phyloP scores from a whole-genome alignment of 2,329 filamentous ascomycete genomes.

The Colletotrichum simmondsii region DNA sequence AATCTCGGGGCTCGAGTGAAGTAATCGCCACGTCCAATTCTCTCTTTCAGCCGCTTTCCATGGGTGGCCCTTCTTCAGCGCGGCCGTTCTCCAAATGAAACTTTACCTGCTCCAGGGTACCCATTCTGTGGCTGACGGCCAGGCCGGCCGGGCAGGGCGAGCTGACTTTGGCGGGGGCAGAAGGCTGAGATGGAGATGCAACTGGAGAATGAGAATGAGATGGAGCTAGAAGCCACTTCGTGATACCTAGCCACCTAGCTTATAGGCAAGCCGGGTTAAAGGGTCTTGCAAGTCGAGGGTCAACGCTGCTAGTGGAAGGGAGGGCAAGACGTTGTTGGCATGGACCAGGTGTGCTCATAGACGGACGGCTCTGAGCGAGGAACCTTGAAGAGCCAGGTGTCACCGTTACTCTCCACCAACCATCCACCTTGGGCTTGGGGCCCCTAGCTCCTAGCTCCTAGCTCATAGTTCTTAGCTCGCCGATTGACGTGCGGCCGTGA shows the following conservation, averaged over 20 bases:
- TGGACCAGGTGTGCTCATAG: slow-evolving; percentile 6
- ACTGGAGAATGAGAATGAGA: slow-evolving; percentile 1
- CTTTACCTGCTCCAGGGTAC: background rate
- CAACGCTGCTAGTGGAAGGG: background rate
- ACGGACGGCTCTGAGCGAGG: slow-evolving; percentile 7
- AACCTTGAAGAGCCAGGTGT: slow-evolving; percentile 8
- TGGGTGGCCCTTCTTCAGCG: background rate
- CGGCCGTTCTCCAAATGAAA: background rate
- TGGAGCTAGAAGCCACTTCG: background rate
- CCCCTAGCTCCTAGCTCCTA: background rate
- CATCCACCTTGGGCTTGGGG: background rate
- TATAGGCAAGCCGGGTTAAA: background rate
- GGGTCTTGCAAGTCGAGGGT: background rate
- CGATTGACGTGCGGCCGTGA: background rate
- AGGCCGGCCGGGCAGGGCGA: slow-evolving; percentile 25
- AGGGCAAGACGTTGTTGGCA: slow-evolving; percentile 7
- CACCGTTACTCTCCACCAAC: slow-evolving; percentile 5
- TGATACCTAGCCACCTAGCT: background rate
- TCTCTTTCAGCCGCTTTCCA: slow-evolving; percentile 18
- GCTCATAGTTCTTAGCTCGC: background rate
- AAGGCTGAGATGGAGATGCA: slow-evolving; percentile 13
- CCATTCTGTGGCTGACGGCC: slow-evolving; percentile 20
- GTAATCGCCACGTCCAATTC: background rate
- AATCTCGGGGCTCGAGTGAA: background rate
- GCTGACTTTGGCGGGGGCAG: background rate